A percentile compares a stretch with the other conserved stretches of the same genome.
These are phyloP conservation scores for Penicillium fimorum DNA, from an alignment of 495 filamentous ascomycete genomes.

Conservation along the genomic window DNA sequence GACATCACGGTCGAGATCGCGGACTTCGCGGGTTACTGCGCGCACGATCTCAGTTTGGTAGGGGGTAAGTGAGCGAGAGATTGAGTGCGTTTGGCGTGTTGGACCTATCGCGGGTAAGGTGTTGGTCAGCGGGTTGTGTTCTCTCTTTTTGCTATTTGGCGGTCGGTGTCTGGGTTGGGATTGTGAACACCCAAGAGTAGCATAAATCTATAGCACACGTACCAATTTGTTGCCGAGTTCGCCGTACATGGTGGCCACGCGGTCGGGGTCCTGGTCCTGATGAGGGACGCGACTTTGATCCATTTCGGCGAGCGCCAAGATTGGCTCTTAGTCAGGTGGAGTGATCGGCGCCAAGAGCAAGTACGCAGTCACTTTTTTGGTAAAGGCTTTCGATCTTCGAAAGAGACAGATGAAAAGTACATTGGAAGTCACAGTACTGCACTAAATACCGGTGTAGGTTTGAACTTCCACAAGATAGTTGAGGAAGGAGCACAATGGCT, in stretches of 20 bases:
- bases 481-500: background rate
- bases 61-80: conserved; percentile 80
- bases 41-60: conserved; percentile 94
- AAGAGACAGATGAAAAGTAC: background rate
- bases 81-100: conserved; percentile 96
- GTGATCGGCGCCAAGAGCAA: conserved; percentile 17
- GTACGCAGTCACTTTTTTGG: conserved; percentile 5
- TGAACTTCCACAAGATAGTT: background rate
- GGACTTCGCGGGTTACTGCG: conserved; percentile 83
- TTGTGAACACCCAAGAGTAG: background rate
- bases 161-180: background rate
- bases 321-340: conserved; percentile 25
- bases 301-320: conserved; percentile 29
- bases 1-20: conserved; percentile 92
- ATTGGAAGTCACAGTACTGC: background rate
- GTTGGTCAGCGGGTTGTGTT: conserved; percentile 6
- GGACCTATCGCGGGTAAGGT: conserved; percentile 57
- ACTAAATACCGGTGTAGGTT: background rate
- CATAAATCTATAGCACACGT: conserved; percentile 16
- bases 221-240: conserved; percentile 86
- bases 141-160: background rate
- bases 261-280: conserved; percentile 24
- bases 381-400: background rate
- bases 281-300: conserved; percentile 24
- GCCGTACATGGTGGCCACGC: conserved; percentile 71